Evolutionary conservation across 768 basidiomycete genomes (phyloP).

Genomic region (Pluteus cervinus): DNA sequence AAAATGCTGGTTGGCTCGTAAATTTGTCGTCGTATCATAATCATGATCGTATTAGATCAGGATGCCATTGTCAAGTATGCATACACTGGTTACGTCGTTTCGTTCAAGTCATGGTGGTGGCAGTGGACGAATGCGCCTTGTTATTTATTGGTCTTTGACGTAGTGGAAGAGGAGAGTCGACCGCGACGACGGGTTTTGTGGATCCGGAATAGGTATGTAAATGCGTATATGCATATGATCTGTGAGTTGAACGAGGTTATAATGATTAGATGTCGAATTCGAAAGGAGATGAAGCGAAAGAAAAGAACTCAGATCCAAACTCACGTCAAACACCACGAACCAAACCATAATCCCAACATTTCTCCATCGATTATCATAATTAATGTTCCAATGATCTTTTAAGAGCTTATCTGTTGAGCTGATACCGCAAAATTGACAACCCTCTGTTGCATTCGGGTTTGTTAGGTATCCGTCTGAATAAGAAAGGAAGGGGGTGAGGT

Average conservation of each 20-base stretch:
- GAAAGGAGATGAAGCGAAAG: slow-evolving; percentile 1
- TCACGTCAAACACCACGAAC: slow-evolving; percentile 44
- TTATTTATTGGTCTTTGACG: no score
- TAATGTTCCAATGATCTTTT: slow-evolving; percentile 43
- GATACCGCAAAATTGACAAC: slow-evolving; percentile 55
- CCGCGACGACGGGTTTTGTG: no score
- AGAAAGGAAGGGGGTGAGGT: slow-evolving; percentile 43
- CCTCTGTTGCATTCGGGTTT: slow-evolving; percentile 45
- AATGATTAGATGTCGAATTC: no score
- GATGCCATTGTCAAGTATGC: no score
- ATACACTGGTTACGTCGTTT: no score
- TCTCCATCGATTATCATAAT: slow-evolving; percentile 48
- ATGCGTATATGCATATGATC: slow-evolving; percentile 31
- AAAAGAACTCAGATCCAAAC: slow-evolving; percentile 13
- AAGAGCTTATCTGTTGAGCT: slow-evolving; percentile 58
- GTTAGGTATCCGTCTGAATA: slow-evolving; percentile 49
- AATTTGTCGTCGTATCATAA: no score
- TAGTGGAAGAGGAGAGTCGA: no score
- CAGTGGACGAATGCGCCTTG: no score
- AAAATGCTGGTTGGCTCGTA: no score
- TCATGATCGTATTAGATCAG: no score
- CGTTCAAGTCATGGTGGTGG: no score
- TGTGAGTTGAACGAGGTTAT: slow-evolving; percentile 12
- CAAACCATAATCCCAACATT: slow-evolving; percentile 47
- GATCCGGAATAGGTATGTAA: slow-evolving; percentile 51